A percentile compares a stretch with the other conserved stretches of the same genome.
Conservation (phyloP, 2,329 filamentous ascomycete species). For the Colletotrichum theobromicola region DNA sequence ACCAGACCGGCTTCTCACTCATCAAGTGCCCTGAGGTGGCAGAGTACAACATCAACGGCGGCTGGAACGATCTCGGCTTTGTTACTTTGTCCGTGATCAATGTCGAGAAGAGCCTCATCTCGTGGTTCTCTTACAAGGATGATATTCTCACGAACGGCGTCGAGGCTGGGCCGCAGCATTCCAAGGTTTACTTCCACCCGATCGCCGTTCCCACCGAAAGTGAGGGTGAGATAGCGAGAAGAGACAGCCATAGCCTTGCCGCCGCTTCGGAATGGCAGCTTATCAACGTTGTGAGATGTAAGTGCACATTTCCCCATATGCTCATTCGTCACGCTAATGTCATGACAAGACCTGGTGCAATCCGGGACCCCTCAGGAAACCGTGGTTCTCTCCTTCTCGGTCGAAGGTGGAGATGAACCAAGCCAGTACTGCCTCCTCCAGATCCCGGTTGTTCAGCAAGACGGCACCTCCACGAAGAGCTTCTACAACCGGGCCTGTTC, state of each 20-base stretch:
- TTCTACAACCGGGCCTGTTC: slow-evolving; percentile 29
- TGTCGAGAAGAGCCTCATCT: neutral
- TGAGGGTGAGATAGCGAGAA: neutral
- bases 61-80: slow-evolving; percentile 2
- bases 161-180: neutral
- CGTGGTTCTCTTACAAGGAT: slow-evolving; percentile 5
- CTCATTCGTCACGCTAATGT: neutral
- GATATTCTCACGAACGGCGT: neutral
- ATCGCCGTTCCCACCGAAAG: neutral
- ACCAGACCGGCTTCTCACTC: neutral
- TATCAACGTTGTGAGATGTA: slow-evolving; percentile 16
- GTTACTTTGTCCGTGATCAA: neutral
- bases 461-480: slow-evolving; percentile 25
- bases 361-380: neutral
- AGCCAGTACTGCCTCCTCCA: slow-evolving; percentile 22
- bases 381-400: neutral
- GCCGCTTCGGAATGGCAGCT: slow-evolving; percentile 13
- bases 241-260: neutral
- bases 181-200: neutral
- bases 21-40: neutral
- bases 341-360: neutral
- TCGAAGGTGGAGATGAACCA: neutral
- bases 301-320: neutral
- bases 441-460: neutral
- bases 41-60: neutral